A percentile compares a stretch with the other conserved stretches of the same genome.
Evolutionary conservation across 2,329 filamentous ascomycete genomes (phyloP).

Genomic region (Uncinocarpus reesii): DNA sequence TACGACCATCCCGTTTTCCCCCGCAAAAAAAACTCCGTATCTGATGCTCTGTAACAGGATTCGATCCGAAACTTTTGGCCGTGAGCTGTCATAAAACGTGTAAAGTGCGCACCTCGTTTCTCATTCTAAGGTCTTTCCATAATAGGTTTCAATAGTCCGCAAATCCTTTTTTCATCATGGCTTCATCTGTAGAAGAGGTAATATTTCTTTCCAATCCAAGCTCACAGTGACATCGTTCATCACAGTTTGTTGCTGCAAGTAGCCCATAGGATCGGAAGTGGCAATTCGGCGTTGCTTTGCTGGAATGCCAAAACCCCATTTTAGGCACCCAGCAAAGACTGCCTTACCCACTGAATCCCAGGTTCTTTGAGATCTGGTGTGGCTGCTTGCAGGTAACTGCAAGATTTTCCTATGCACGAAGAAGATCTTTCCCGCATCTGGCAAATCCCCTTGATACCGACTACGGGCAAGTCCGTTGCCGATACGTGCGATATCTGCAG

Average conservation of each 20-base stretch:
- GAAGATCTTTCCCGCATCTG: slow-evolving; percentile 24
- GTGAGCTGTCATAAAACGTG: not conserved
- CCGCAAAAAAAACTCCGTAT: not conserved
- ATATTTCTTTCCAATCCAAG: slow-evolving; percentile 24
- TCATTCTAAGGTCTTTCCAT: too few relatives aligned
- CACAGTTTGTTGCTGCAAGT: not conserved
- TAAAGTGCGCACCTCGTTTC: too few relatives aligned
- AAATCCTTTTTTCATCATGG: not conserved
- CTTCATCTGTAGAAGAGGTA: slow-evolving; percentile 5
- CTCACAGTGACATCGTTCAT: slow-evolving; percentile 19
- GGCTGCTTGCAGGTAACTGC: not conserved
- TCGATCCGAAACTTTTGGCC: not conserved
- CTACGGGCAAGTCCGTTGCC: slow-evolving; percentile 21
- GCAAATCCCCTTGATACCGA: slow-evolving; percentile 15
- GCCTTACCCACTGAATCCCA: slow-evolving; percentile 24
- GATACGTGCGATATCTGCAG: slow-evolving; percentile 17
- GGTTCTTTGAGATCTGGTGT: slow-evolving; percentile 13
- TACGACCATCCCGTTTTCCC: too few relatives aligned
- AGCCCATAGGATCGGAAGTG: not conserved
- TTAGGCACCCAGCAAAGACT: slow-evolving; percentile 29
- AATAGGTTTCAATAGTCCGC: not conserved
- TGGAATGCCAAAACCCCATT: slow-evolving; percentile 19
- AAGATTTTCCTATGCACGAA: slow-evolving; percentile 24
- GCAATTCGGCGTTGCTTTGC: not conserved
- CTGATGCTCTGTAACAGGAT: not conserved